phyloP scores from a whole-genome alignment of 306 rosid species.

The Ammopiptanthus mongolicus region DNA sequence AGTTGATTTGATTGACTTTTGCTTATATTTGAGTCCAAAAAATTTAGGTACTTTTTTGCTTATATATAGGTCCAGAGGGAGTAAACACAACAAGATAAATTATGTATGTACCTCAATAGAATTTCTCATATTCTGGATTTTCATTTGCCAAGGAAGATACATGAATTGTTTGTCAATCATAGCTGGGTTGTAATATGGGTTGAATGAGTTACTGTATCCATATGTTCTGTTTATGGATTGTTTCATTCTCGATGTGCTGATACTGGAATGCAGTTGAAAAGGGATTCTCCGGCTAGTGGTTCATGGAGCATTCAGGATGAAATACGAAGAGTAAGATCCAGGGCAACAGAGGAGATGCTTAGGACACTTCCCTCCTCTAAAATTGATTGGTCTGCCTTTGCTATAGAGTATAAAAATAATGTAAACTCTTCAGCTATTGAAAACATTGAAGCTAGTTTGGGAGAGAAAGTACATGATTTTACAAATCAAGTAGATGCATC shows the following conservation, averaged over 20 bases:
- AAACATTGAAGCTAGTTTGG: slow-evolving; percentile 31
- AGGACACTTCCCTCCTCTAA: slow-evolving; percentile 66
- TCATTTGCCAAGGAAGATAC: slow-evolving; percentile 2
- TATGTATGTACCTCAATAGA: background rate
- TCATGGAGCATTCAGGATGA: slow-evolving; percentile 98
- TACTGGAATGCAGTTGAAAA: slow-evolving; percentile 56
- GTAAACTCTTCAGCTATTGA: slow-evolving; percentile 36
- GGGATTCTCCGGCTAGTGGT: slow-evolving; percentile 61
- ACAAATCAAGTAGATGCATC: slow-evolving; percentile 31
- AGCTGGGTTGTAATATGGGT: background rate
- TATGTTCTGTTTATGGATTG: slow-evolving; percentile 12
- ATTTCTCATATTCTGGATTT: slow-evolving; percentile 11
- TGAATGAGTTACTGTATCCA: slow-evolving; percentile 1
- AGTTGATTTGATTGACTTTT: too few species aligned
- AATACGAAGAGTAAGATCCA: slow-evolving; percentile 80
- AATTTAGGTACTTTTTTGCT: too few species aligned
- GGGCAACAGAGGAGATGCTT: slow-evolving; percentile 94
- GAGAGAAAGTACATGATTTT: slow-evolving; percentile 30
- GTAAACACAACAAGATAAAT: background rate
- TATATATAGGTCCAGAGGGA: too few species aligned
- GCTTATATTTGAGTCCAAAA: too few species aligned
- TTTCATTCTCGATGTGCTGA: slow-evolving; percentile 20
- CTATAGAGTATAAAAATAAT: slow-evolving; percentile 39
- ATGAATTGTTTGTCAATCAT: slow-evolving; percentile 4
- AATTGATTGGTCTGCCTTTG: slow-evolving; percentile 58